Base-by-base conservation (phyloP, 306 rosid species). In the Glycine latifolia region DNA sequence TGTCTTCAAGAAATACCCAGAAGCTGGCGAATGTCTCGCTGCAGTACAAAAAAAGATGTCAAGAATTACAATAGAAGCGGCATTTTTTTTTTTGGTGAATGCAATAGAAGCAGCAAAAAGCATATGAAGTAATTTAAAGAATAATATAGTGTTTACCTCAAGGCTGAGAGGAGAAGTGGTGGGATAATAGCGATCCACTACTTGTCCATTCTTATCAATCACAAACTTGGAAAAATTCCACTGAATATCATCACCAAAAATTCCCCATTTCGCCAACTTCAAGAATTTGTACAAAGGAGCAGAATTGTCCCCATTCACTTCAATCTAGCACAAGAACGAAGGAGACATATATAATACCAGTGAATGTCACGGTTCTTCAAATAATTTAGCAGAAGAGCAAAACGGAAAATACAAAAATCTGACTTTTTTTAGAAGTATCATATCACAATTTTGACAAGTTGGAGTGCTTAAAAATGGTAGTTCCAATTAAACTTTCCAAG, bases 171-270 rank as follows among this genome's bases (percentile, higher is more conserved):
- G 91, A 53, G 95, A 66, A 55, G 97, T 92, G 3, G 93, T 89
- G 56, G 97, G 97, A 72, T 90, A 90, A 76, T 83, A 90, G 10
- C 95, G 95, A 66, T 81, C 92, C 35, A 80, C 91, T 6, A 71
- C 89, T 56, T 87, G 86, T 14, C 95, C 95, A 31, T 88, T 85
- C 79, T 87, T 91, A 76, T 91, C 85, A 53, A 91, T 89, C 33
- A 90, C 77, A 82, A 93, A 91, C 79, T 93, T 93, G 67, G 92
- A 79, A 50, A 89, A 93, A 89, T 93, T 93, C 97, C 97, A 91
- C 76, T 87, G 96, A 48, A 91, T 87, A 62, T 93, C 74, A 73
- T 93, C 97, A 73, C 86, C 89, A 26, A 91, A 83, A 54, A 93
- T 71, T 9, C 94, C 96, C 91, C 94, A 91, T 78, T 87, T 89